These are phyloP conservation scores for Echites panduratus DNA, from an alignment of 257 asterid species.

Conservation along the genomic window DNA sequence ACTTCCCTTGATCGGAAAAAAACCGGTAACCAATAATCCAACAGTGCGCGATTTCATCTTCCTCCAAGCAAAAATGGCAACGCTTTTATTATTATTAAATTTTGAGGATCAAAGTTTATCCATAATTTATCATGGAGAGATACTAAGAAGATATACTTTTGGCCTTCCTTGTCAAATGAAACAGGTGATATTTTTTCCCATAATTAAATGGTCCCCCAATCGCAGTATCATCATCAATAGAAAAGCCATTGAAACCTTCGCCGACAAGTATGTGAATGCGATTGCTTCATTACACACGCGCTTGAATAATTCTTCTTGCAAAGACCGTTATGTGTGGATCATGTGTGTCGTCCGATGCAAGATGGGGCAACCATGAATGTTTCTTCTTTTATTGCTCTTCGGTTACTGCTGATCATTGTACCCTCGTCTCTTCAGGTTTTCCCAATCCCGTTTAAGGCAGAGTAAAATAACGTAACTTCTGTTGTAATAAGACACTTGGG, in stretches of 20 bases:
- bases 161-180: background rate
- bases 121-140: background rate
- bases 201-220: background rate
- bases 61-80: background rate
- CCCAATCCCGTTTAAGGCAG: background rate
- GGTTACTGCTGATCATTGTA: background rate
- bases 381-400: constrained; percentile 11
- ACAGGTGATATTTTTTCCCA: background rate
- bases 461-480: constrained; percentile 3
- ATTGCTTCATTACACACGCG: constrained; percentile 5
- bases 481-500: background rate
- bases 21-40: background rate
- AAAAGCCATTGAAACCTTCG: constrained; percentile 11
- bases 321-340: constrained; percentile 29
- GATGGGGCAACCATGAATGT: constrained; percentile 18
- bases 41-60: no score
- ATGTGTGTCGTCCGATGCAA: constrained; percentile 4
- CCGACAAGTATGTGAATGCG: constrained; percentile 16
- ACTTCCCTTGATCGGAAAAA: background rate
- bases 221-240: background rate
- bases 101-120: background rate
- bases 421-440: background rate
- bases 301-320: constrained; percentile 14
- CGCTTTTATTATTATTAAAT: no score
- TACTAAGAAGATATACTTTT: background rate